Percentiles rank a stretch among this genome's conserved stretches.
Evolutionary conservation across 164 flowering plant genomes (phyloP).

Genomic region (Saururus chinensis): DNA sequence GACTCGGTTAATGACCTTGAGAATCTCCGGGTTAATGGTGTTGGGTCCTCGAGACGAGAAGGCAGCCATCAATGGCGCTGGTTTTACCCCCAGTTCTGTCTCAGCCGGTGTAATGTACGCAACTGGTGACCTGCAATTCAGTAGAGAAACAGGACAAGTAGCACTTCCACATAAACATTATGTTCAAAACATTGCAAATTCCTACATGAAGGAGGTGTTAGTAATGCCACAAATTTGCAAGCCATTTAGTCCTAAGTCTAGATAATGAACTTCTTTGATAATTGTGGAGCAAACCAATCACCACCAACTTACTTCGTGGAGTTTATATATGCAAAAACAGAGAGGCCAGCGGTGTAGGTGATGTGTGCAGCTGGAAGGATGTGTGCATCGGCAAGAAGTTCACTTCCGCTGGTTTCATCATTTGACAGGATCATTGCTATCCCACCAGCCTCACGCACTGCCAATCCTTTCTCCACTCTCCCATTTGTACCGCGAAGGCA

Average conservation of each 20-base stretch:
- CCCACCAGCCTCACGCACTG: constrained; percentile 30
- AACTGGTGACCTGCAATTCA: constrained; percentile 34
- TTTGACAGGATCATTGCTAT: constrained; percentile 49
- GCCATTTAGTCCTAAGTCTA: too few relatives aligned
- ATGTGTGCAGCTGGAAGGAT: constrained; percentile 43
- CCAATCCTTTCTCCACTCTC: constrained; percentile 37
- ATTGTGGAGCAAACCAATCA: too few relatives aligned
- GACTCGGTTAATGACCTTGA: constrained; percentile 37
- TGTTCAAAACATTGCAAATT: too few relatives aligned
- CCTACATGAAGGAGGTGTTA: too few relatives aligned
- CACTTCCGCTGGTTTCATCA: constrained; percentile 22
- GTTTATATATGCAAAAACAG: constrained; percentile 32
- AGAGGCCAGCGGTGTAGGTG: constrained; percentile 23
- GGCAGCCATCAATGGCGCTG: constrained; percentile 74
- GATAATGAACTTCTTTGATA: too few relatives aligned
- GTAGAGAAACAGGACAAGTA: too few relatives aligned
- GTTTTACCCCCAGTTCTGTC: constrained; percentile 33
- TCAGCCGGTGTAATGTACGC: constrained; percentile 36
- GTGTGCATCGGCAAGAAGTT: constrained; percentile 30
- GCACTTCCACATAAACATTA: too few relatives aligned
- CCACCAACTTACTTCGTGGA: constrained; percentile 24
- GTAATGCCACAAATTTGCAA: too few relatives aligned
- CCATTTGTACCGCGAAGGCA: constrained; percentile 38
- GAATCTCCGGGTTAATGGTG: constrained; percentile 51
- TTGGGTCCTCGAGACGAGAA: constrained; percentile 82